Evolutionary conservation across 202 grass and related monocot genomes (phyloP), one percentile per base, ranked within the genome.

Genomic region (Panicum virgatum): DNA sequence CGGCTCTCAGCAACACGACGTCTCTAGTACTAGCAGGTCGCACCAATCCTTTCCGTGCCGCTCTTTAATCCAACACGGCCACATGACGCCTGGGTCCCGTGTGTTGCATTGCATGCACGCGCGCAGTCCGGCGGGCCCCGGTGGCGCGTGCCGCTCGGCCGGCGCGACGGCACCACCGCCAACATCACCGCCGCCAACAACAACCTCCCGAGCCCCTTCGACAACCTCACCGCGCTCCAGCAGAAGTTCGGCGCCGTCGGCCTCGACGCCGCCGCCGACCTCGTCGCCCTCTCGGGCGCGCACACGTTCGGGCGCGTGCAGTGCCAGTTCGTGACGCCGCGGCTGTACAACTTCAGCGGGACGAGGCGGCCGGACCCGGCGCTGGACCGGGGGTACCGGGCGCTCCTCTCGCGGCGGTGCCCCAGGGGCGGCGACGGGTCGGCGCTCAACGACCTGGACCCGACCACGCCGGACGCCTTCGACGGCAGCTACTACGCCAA

Each of bases 281-380:
- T 96, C 47, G 93, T 96, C 40, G 86, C 93, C 69, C 85, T 96
- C 74, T 88, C 90, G 68, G 92, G 90, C 34, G 93, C 90, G 47
- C 90, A 96, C 83, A 96, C 90, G 30, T 91, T 96, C 16, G 90
- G 93, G 22, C 83, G 93, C 11, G 90, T 66, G 65, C 90, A 81
- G 40, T 96, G 93, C 82, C 69, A 53, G 38, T 83, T 85, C 90
- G 80, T 96, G 73, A 87, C 62, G 62, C 12, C 50, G 18, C 57
- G 93, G 27, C 90, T 96, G 32, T 96, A 93, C 88, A 91, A 96
- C 88, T 93, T 87, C 86, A 84, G 80, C 54, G 29, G 63, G 22
- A 90, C 87, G n/a, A 75, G 76, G 2, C 47, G 14, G 54, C 83
- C 90, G 20, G 93, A 96, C 81, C 90, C 86, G 72, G 77, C 61